Base-by-base conservation (phyloP, 495 filamentous ascomycete species). In the Sporormia fimetaria region DNA sequence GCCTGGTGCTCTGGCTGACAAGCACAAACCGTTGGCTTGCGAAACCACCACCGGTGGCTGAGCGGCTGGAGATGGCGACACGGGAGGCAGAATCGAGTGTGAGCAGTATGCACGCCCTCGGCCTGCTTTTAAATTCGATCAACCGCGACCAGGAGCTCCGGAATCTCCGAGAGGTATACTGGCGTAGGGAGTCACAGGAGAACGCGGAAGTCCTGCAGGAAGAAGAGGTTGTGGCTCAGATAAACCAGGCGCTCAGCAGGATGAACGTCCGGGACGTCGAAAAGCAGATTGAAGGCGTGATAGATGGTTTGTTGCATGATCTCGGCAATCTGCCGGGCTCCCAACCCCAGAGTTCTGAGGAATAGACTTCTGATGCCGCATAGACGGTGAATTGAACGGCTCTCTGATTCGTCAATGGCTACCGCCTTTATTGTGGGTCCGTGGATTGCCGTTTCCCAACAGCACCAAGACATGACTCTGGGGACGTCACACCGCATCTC, bases 1-100 rank as follows among this genome's bases (percentile, higher is more conserved):
- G 75, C 0, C 56, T 56, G 10, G 57, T 80, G 4, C 60, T 94
- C 10, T 94, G 78, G 60, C 65, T 87, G 10, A 73, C 78, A 0
- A 71, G 75, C 16, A 94, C 90, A 14, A 81, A 87, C 51, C 74
- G 88, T 10, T 67, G 68, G 55, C 73, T 78, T 48, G 69, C 70
- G 37, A 56, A 58, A n/a, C 71, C 70, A 21, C 63, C 67, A 2
- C 57, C 61, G 8, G 54, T 65, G n/a, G 63, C 58, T 5, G 73
- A 78, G 18, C 58, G 64, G 11, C 54, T 77, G 21, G 59, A 66
- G 21, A 44, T 54, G 5, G 61, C 62, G 12, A 49, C 68, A 38
- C 49, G 60, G 31, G 47, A 61, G 35, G 40, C 76, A 32, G 68
- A 66, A 12, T 62, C 57, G 9, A 60, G 64, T 20, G 61, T 62